These are phyloP conservation scores for Crithidia sp. DNA, from an alignment of 208 protist species.

Conservation along the genomic window DNA sequence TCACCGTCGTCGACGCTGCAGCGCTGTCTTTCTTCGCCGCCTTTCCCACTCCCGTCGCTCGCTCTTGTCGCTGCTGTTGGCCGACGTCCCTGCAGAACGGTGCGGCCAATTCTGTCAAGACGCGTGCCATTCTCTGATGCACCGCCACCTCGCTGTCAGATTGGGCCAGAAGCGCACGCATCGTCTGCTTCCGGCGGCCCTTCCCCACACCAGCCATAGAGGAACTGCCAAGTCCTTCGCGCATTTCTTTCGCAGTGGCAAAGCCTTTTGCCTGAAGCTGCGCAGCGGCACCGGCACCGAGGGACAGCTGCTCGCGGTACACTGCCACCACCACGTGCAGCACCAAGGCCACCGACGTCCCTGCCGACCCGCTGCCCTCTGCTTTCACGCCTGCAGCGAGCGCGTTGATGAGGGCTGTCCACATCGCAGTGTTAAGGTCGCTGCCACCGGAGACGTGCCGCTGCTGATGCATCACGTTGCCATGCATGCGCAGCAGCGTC, in stretches of 20 bases:
- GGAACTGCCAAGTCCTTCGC: background rate
- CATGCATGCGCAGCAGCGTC: conserved; percentile 26
- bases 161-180: background rate
- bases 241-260: background rate
- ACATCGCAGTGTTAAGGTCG: conserved; percentile 2
- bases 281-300: background rate
- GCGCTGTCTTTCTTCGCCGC: background rate
- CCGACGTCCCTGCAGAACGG: conserved; percentile 2
- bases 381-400: background rate
- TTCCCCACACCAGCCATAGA: background rate
- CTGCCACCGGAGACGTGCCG: too few relatives aligned
- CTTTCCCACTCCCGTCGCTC: background rate
- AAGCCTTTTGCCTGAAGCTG: background rate
- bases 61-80: background rate
- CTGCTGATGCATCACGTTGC: background rate
- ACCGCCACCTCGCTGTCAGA: background rate
- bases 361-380: background rate
- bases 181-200: background rate
- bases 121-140: conserved; percentile 9
- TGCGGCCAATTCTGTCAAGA: conserved; percentile 11
- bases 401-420: conserved; percentile 4
- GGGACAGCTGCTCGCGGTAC: conserved; percentile 12
- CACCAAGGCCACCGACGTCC: conserved; percentile 12
- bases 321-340: conserved; percentile 20
- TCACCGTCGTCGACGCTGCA: conserved; percentile 14